These are phyloP conservation scores for Rhodotorula diobovata DNA, from an alignment of 768 basidiomycete species.

Conservation along the genomic window DNA sequence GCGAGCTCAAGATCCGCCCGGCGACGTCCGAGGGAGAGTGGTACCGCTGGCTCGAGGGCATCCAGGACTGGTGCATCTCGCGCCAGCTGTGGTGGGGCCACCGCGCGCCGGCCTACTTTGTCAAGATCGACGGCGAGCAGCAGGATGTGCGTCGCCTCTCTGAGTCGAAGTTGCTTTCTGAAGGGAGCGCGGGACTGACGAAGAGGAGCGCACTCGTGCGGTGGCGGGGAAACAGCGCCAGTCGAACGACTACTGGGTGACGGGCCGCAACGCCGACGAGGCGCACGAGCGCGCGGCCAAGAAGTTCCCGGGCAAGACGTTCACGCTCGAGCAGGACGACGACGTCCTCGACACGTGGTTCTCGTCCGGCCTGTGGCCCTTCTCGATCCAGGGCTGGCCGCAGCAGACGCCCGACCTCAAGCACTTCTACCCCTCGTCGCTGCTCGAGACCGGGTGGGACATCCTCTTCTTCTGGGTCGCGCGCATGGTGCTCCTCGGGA, in stretches of 20 bases:
- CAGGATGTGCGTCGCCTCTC: constrained; percentile 50
- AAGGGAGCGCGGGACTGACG: neutral
- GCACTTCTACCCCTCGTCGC: constrained; percentile 78
- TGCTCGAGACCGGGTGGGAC: constrained; percentile 98
- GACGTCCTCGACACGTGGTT: constrained; percentile 99
- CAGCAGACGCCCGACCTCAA: constrained; percentile 78
- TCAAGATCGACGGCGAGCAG: constrained; percentile 70
- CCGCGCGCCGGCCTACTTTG: constrained; percentile 88
- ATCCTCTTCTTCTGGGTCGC: constrained; percentile 99
- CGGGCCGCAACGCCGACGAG: constrained; percentile 71
- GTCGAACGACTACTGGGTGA: constrained; percentile 83
- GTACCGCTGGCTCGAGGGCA: constrained; percentile 90
- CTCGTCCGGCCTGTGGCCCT: constrained; percentile 95
- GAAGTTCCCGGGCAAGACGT: constrained; percentile 61
- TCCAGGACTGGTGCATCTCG: constrained; percentile 99
- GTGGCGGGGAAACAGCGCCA: constrained; percentile 50
- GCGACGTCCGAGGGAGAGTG: constrained; percentile 86
- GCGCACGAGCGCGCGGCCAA: constrained; percentile 68
- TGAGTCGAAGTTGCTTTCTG: neutral
- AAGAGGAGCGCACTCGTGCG: too few relatives aligned
- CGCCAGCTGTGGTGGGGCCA: constrained; percentile 99
- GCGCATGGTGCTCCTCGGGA: constrained; percentile 90
- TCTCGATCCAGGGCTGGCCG: constrained; percentile 96
- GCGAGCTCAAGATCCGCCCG: constrained; percentile 77
- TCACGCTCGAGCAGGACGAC: constrained; percentile 82